Base-by-base conservation (phyloP, 129 eudicot genomes). In the Centella asiatica region DNA sequence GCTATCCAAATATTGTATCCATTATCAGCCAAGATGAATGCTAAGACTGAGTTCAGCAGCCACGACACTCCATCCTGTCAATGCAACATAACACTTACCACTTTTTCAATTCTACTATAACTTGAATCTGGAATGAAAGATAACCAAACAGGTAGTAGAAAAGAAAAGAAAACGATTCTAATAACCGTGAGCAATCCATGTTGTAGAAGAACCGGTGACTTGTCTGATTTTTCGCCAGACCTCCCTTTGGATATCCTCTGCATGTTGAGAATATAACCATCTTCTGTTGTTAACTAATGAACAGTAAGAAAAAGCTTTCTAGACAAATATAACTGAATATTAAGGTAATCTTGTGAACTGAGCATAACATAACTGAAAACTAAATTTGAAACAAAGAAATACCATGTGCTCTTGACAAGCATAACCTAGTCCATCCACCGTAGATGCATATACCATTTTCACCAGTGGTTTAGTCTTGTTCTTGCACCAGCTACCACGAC, bases 1-100 rank as follows among this genome's bases (percentile, higher is more conserved):
- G 78, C 82, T n/a, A 89, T 63, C 97, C 94, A 88, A 48, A 88
- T 94, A 73, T 88, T 94, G 19, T 49, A 87, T 12, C 93, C 88
- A 7, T 72, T 74, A 62, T 87, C 95, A 2, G 95, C 92, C 78
- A 89, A 76, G 23, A 89, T 73, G 56, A 72, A 85, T 33, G 78
- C 92, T 44, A 89, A 69, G 92, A 78, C 69, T 88, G 81, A 61
- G 67, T 81, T 84, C 45, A 73, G 39, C 29, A 89, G 68, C 97
- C 97, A 89, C 15, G 95, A 70, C 36, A 58, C 69, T 2, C 83
- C 97, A 66, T 89, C 95, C 95, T 85, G 70, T 44, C 33, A n/a
- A 32, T 42, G 53, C 10, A 62, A 40, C 52, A 32, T 49, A 39
- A 42, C n/a, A n/a, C n/a, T n/a, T n/a, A n/a, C n/a, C n/a, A n/a